These are phyloP conservation scores for Arthrobotrys megalospora DNA, from an alignment of 2,329 filamentous ascomycete genomes.

Conservation along the genomic window DNA sequence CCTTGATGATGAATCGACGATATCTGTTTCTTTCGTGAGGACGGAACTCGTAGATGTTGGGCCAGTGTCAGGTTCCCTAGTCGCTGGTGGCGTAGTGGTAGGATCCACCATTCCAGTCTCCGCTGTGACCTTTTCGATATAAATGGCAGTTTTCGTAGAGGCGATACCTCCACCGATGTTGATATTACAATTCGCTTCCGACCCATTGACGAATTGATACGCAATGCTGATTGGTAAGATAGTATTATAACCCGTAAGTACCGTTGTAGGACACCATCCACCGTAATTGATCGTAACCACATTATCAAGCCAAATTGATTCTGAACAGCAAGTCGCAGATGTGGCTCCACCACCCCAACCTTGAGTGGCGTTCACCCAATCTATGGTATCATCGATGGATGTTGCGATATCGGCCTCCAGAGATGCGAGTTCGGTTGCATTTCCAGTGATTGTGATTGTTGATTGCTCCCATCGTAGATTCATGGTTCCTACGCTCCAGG, in stretches of 20 bases:
- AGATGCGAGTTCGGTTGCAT: slow-evolving; percentile 40
- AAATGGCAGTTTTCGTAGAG: slow-evolving; percentile 48
- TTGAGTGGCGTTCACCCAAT: slow-evolving; percentile 46
- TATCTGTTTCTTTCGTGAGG: slow-evolving; percentile 35
- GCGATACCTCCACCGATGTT: slow-evolving; percentile 53
- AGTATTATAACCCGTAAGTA: slow-evolving; percentile 40
- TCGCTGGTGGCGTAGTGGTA: slow-evolving; percentile 32
- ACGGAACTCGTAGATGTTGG: slow-evolving; percentile 21
- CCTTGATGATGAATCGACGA: slow-evolving; percentile 19
- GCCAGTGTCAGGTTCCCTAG: slow-evolving; percentile 26
- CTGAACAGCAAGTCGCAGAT: slow-evolving; percentile 35
- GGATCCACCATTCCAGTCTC: slow-evolving; percentile 12
- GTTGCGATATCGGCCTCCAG: slow-evolving; percentile 17
- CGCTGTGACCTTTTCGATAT: slow-evolving; percentile 41
- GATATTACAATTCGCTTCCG: slow-evolving; percentile 33
- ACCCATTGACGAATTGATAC: slow-evolving; percentile 28
- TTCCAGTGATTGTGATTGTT: slow-evolving; percentile 52
- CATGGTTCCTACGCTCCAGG: slow-evolving; percentile 34
- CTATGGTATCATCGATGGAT: slow-evolving; percentile 22
- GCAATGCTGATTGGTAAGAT: slow-evolving; percentile 37
- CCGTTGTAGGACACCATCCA: slow-evolving; percentile 49
- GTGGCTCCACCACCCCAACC: slow-evolving; percentile 29
- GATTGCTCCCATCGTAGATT: slow-evolving; percentile 46
- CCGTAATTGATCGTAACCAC: slow-evolving; percentile 40
- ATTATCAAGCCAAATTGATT: slow-evolving; percentile 37